A percentile compares a stretch with the other conserved stretches of the same genome.
Evolutionary conservation across 176 grass and related monocot species (phyloP).

Genomic region (Musa schizocarpa): DNA sequence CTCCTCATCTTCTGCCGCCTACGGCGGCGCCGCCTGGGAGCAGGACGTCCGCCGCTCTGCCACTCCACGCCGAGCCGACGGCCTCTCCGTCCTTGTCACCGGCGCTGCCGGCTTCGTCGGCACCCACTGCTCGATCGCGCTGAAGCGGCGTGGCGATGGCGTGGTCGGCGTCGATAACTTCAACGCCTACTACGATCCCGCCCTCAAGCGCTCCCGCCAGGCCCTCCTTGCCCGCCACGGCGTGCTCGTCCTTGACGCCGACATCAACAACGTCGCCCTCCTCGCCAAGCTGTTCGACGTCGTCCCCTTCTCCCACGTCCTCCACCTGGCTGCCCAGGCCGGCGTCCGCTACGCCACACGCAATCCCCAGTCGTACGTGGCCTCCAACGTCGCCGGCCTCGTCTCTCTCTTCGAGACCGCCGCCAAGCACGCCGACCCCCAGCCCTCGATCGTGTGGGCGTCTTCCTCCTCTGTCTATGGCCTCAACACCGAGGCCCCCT

Average conservation of each 20-base stretch:
- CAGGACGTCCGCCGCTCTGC: neutral
- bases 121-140: slow-evolving; percentile 6
- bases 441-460: slow-evolving; percentile 4
- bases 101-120: slow-evolving; percentile 10
- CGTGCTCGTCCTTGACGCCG: slow-evolving; percentile 15
- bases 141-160: slow-evolving; percentile 6
- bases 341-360: slow-evolving; percentile 16
- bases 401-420: slow-evolving; percentile 9
- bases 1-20: neutral
- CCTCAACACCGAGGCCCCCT: slow-evolving; percentile 11
- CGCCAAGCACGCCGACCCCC: slow-evolving; percentile 2
- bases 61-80: neutral
- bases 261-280: slow-evolving; percentile 5
- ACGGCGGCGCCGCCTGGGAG: neutral
- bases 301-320: slow-evolving; percentile 13
- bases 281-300: slow-evolving; percentile 1
- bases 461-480: slow-evolving; percentile 15
- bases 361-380: slow-evolving; percentile 13
- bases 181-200: slow-evolving; percentile 7
- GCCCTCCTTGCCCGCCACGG: neutral
- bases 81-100: slow-evolving; percentile 7
- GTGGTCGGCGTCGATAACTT: slow-evolving; percentile 6
- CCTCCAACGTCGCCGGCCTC: slow-evolving; percentile 19
- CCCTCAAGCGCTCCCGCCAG: neutral
- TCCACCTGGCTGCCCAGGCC: slow-evolving; percentile 17